phyloP scores from a whole-genome alignment of 2,329 filamentous ascomycete species.

The Alternaria metachromatica region DNA sequence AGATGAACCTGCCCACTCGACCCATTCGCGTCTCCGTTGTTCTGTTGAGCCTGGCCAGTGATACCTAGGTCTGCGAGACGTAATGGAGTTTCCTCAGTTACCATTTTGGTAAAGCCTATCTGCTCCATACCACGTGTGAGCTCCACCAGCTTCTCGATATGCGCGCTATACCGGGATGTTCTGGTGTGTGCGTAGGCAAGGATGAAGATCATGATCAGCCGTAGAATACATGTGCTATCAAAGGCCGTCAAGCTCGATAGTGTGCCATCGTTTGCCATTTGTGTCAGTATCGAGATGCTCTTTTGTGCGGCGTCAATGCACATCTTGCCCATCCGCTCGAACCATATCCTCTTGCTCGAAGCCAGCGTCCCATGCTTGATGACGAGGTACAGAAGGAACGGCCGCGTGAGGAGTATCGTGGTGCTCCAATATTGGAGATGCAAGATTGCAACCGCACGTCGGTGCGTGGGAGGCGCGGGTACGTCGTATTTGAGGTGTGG shows the following conservation, averaged over 20 bases:
- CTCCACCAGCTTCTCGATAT: slow-evolving; percentile 35
- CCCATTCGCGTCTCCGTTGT: background rate
- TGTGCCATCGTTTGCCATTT: slow-evolving; percentile 34
- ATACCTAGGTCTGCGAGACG: slow-evolving; percentile 43
- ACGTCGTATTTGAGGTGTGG: slow-evolving; percentile 40
- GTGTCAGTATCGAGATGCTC: slow-evolving; percentile 34
- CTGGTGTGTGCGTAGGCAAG: slow-evolving; percentile 43
- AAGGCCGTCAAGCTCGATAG: slow-evolving; percentile 45
- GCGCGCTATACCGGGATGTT: slow-evolving; percentile 30
- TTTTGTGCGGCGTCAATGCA: slow-evolving; percentile 44
- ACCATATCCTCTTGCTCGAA: slow-evolving; percentile 39
- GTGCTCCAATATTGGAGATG: slow-evolving; percentile 47
- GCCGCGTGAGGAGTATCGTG: slow-evolving; percentile 42
- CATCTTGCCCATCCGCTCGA: slow-evolving; percentile 43
- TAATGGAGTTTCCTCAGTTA: slow-evolving; percentile 41
- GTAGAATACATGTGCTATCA: slow-evolving; percentile 45
- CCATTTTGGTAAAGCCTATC: slow-evolving; percentile 46
- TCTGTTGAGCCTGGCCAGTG: slow-evolving; percentile 14
- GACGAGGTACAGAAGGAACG: slow-evolving; percentile 45
- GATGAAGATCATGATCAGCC: slow-evolving; percentile 45
- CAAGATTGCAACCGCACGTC: slow-evolving; percentile 42
- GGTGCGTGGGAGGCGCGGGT: slow-evolving; percentile 42
- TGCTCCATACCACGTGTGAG: slow-evolving; percentile 39
- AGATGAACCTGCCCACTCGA: slow-evolving; percentile 23
- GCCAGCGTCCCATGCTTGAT: slow-evolving; percentile 34